Base-by-base conservation (phyloP, 2,329 filamentous ascomycete genomes). In the Phaeosphaeria sp. region DNA sequence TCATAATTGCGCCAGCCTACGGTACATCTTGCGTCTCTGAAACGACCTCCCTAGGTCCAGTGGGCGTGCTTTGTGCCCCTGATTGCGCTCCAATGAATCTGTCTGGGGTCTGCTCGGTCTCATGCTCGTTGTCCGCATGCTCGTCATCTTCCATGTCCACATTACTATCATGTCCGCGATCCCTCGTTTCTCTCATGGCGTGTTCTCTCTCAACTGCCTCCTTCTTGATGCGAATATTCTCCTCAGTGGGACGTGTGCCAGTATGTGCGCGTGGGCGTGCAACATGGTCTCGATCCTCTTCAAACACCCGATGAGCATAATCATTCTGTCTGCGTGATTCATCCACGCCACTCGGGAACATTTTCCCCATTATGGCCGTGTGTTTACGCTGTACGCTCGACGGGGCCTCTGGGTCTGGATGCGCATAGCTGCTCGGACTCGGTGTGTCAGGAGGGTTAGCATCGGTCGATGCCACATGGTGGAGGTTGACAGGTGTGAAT, bases 261-360 rank as follows among this genome's bases (percentile, higher is more conserved):
- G 59, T 61, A 24, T 64, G 57, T 27, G 63, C 25, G n/a, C n/a
- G n/a, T n/a, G 67, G 55, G 25, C 73, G 71, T 1, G 67, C 65
- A 2, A 65, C 67, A 21, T 74, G 71, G 15, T 69, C 66, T 17
- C 48, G 56, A 43, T 68, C 64, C 21, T 74, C 67, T 53, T 71
- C 69, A 56, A 76, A 75, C 2, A 74, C 67, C 39, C 74, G 69
- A 18, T 67, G 65, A 20, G 69, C 65, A 36, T 75, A 74, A 49
- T 77, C 73, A 43, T 74, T 68, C 42, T 74, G 64, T 51, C 65
- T 71, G 22, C 67, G 66, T 9, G 71, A 68, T 43, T 70, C 68
- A 9, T 77, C 71, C 0, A 78, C 43, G 15, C 76, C 76, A 6
- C 66, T 61, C 1, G 76, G 76, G 30, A 78, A 78, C 53, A 78